phyloP scores from a whole-genome alignment of 1,284 basidiomycete species.

The Sanghuangporus weigelae region DNA sequence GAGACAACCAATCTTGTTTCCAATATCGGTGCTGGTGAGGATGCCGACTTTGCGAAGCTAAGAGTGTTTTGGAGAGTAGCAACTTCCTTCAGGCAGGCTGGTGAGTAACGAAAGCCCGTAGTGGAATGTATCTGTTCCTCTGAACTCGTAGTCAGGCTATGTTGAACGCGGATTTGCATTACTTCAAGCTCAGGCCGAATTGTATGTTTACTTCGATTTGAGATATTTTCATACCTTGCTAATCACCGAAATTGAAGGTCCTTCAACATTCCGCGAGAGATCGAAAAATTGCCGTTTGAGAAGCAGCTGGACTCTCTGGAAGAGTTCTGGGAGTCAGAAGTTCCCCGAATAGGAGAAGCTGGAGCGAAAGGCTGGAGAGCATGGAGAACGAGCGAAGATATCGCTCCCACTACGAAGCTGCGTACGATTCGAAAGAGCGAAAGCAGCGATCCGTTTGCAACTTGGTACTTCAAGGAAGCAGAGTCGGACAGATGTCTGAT shows the following conservation, averaged over 20 bases:
- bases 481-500: conserved; percentile 37
- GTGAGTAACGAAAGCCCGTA: conserved; percentile 35
- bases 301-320: conserved; percentile 52
- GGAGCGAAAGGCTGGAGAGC: conserved; percentile 55
- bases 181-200: conserved; percentile 72
- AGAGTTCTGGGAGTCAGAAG: conserved; percentile 74
- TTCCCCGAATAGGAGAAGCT: conserved; percentile 56
- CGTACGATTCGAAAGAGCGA: conserved; percentile 15
- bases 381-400: conserved; percentile 43
- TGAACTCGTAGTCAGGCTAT: conserved; percentile 25
- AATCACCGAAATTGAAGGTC: conserved; percentile 33
- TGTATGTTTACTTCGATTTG: conserved; percentile 41
- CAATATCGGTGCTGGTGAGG: conserved; percentile 24
- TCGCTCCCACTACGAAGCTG: conserved; percentile 14
- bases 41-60: conserved; percentile 50
- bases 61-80: conserved; percentile 68
- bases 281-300: conserved; percentile 39
- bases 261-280: conserved; percentile 44
- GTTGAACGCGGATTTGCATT: conserved; percentile 63
- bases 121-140: not conserved
- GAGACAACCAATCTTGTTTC: conserved; percentile 38
- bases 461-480: conserved; percentile 65
- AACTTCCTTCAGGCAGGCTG: conserved; percentile 69
- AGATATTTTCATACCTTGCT: conserved; percentile 5
- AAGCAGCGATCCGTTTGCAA: conserved; percentile 55